Percentiles rank a stretch among this genome's conserved stretches.
phyloP scores from a whole-genome alignment of 306 rosid genomes.

The Pachyrhizus erosus region DNA sequence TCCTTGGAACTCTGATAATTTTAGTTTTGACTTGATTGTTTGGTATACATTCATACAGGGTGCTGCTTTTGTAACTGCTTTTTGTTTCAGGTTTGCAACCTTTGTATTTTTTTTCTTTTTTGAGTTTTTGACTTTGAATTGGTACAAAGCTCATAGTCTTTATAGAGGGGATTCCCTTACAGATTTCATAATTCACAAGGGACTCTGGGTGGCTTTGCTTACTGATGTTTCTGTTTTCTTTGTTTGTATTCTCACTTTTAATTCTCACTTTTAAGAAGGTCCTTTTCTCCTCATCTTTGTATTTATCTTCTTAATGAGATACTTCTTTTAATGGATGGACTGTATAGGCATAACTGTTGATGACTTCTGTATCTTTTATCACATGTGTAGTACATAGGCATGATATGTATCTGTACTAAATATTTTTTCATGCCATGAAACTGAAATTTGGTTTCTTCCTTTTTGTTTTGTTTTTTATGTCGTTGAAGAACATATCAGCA shows the following conservation, averaged over 20 bases:
- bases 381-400: slow-evolving; percentile 5
- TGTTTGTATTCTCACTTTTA: background rate
- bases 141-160: background rate
- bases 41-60: background rate
- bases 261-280: background rate
- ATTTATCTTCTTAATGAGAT: background rate
- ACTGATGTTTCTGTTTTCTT: background rate
- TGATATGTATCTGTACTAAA: slow-evolving; percentile 11
- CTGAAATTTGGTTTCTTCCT: slow-evolving; percentile 32
- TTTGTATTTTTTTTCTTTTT: background rate
- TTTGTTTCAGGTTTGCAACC: background rate
- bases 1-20: background rate
- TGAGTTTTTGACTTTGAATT: background rate
- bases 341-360: slow-evolving; percentile 16
- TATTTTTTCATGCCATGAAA: slow-evolving; percentile 28
- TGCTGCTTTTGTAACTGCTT: background rate
- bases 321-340: slow-evolving; percentile 6
- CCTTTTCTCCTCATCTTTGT: background rate
- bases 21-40: background rate
- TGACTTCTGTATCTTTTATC: slow-evolving; percentile 31
- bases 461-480: slow-evolving; percentile 30
- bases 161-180: slow-evolving; percentile 4
- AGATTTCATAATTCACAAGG: background rate
- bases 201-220: background rate
- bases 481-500: slow-evolving; percentile 72